Percentiles rank a stretch among this genome's conserved stretches.
Evolutionary conservation across 208 protist species (phyloP).

Genomic region (Naegleria fowleri): DNA sequence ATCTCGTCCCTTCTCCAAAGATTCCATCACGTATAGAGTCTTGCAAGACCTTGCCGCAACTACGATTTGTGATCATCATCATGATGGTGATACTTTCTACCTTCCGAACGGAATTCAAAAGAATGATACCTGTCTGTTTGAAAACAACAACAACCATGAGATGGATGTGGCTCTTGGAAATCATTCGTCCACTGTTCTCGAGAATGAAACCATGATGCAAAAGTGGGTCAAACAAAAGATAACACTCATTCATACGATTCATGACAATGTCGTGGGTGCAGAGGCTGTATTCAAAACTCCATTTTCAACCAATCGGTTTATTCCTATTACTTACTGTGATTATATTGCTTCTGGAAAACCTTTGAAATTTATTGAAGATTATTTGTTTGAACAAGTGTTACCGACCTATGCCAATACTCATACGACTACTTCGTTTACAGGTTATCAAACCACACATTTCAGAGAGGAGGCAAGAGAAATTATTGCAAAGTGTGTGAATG

Average conservation of each 20-base stretch:
- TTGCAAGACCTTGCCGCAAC: no score
- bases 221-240: not conserved
- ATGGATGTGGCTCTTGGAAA: no score
- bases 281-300: not conserved
- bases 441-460: slow-evolving; percentile 54
- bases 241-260: not conserved
- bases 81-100: no score
- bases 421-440: slow-evolving; percentile 47
- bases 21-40: no score
- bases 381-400: slow-evolving; percentile 28
- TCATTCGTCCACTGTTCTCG: no score
- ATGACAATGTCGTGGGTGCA: not conserved
- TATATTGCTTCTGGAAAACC: slow-evolving; percentile 3
- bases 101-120: no score
- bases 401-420: slow-evolving; percentile 68
- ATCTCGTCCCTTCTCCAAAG: no score
- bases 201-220: no score
- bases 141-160: no score
- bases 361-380: slow-evolving; percentile 7
- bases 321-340: not conserved
- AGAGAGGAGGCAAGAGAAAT: slow-evolving; percentile 52
- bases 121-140: no score
- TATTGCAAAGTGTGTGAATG: slow-evolving; percentile 31
- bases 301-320: not conserved
- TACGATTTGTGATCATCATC: no score